phyloP scores from a whole-genome alignment of 768 basidiomycete genomes.

The Kwoniella europaea region DNA sequence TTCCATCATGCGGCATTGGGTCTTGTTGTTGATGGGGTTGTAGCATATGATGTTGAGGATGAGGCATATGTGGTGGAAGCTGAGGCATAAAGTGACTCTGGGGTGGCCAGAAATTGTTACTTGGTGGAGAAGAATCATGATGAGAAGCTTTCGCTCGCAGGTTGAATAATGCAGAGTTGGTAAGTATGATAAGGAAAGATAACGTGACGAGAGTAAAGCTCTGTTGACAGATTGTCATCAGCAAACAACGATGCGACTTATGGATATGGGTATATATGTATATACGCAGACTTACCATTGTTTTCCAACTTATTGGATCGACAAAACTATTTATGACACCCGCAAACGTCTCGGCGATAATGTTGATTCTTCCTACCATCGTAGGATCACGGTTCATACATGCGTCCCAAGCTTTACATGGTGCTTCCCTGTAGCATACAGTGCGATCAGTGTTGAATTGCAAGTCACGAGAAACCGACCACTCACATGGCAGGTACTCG shows the following conservation, averaged over 20 bases:
- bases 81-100: conserved; percentile 28
- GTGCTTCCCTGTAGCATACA: conserved; percentile 62
- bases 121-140: conserved; percentile 8
- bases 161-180: conserved; percentile 57
- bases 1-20: neutral
- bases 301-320: conserved; percentile 97
- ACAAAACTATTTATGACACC: conserved; percentile 96
- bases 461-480: neutral
- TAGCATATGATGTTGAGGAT: conserved; percentile 22
- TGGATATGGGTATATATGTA: too few relatives aligned
- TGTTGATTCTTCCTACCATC: conserved; percentile 81
- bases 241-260: too few relatives aligned
- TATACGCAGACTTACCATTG: conserved; percentile 67
- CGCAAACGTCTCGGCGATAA: conserved; percentile 92
- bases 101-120: conserved; percentile 20
- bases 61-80: conserved; percentile 26
- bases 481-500: conserved; percentile 80
- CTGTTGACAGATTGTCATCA: conserved; percentile 29
- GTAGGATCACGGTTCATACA: conserved; percentile 96
- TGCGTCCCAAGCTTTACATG: conserved; percentile 86
- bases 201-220: conserved; percentile 57
- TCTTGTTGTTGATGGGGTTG: neutral
- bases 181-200: conserved; percentile 53
- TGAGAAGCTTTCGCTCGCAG: conserved; percentile 37
- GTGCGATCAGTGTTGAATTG: neutral